Evolutionary conservation across 441 rosid genomes (phyloP).

Genomic region (Geranium incanum): DNA sequence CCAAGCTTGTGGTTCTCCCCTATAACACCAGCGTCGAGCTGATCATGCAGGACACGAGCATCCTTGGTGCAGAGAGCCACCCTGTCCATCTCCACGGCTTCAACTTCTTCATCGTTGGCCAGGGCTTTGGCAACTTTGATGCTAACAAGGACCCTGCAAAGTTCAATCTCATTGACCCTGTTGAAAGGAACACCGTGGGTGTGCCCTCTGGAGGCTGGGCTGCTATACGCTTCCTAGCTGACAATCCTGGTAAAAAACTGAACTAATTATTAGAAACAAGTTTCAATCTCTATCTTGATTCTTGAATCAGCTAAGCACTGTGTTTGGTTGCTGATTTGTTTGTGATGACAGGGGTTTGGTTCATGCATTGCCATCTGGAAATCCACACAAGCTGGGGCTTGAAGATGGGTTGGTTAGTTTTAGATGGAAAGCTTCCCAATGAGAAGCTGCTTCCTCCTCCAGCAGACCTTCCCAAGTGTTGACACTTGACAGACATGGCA

Average conservation of each 20-base stretch:
- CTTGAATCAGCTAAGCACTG: not conserved
- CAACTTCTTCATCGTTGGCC: conserved; percentile 54
- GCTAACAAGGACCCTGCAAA: conserved; percentile 41
- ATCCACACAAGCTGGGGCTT: conserved; percentile 56
- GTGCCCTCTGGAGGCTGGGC: conserved; percentile 72
- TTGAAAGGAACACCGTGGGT: conserved; percentile 52
- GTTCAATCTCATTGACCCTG: conserved; percentile 51
- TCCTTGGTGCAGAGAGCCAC: conserved; percentile 48
- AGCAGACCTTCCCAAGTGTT: conserved; percentile 10
- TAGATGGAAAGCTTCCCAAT: conserved; percentile 31
- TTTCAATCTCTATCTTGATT: not conserved
- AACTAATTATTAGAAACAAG: not conserved
- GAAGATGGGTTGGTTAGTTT: conserved; percentile 48
- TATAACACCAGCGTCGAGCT: conserved; percentile 59
- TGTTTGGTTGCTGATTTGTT: not conserved
- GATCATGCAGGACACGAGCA: conserved; percentile 50
- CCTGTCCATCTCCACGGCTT: conserved; percentile 25
- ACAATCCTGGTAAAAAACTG: conserved; percentile 48
- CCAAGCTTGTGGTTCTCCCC: conserved; percentile 41
- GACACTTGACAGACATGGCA: not conserved
- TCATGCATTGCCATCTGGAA: conserved; percentile 42
- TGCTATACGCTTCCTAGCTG: conserved; percentile 51
- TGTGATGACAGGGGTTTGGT: not conserved
- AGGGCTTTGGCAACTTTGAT: conserved; percentile 54
- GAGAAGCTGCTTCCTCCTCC: conserved; percentile 9